Evolutionary conservation across 1,139 yeast species (phyloP), one percentile per base, ranked within the genome.

Genomic region (Geotrichum carabidarum): DNA sequence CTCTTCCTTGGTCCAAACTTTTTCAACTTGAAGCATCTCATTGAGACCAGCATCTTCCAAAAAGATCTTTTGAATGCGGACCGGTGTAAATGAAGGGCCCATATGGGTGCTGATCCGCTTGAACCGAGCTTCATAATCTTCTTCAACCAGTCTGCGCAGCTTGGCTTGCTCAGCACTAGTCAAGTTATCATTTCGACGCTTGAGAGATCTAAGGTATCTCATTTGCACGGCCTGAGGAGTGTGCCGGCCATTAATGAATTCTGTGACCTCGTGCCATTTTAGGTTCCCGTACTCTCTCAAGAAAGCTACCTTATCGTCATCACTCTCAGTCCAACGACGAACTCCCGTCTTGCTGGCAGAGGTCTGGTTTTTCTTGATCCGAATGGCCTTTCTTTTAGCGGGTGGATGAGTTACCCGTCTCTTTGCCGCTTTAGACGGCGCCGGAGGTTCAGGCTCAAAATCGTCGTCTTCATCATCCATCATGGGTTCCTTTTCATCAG

Each of bases 91-190:
- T 15, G 65, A 58, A 14, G 62, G 62, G 0, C 70, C 70, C 68
- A 67, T 63, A 30, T 59, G 64, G 8, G 57, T 56, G 22, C 63
- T 55, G 17, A 74, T 66, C 43, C 78, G 64, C 49, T 65, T 67
- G 73, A 75, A 73, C 53, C 78, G 67, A 32, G 60, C 62, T 14
- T 70, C 69, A 75, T 77, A 74, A 62, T 74, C 78, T 30, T 66
- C 65, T 22, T 65, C 58, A 35, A 74, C 60, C 1, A 66, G 67
- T 32, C 61, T 59, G 14, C 65, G 58, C 31, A 74, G 58, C 50
- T 63, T 66, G 1, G 60, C 53, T 46, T 63, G 68, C 64, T 74
- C 74, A 18, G 61, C 65, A 27, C 64, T 56, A 1, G 73, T 64
- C 68, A 74, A 67, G 38, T 63, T 61, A 15, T 64, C 71, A 51